Evolutionary conservation across 441 rosid species (phyloP).

Genomic region (Pelargonium myrrhifolium): DNA sequence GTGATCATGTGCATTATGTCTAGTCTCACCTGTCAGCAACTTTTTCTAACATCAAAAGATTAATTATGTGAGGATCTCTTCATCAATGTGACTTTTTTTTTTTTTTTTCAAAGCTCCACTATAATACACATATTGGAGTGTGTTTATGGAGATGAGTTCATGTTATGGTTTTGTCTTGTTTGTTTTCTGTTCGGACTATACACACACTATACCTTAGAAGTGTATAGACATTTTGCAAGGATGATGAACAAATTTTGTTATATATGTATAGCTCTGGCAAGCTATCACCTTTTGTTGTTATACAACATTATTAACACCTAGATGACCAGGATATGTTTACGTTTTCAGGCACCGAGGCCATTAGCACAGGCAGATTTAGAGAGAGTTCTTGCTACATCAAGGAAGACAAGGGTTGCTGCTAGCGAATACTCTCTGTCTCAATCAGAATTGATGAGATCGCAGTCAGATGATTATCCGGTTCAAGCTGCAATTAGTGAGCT

Average conservation of each 20-base stretch:
- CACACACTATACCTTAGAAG: not conserved
- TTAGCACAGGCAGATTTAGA: slow-evolving; percentile 59
- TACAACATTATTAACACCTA: no score
- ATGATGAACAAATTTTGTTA: not conserved
- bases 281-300: no score
- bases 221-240: not conserved
- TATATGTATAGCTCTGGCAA: no score
- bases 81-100: no score
- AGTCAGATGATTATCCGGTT: slow-evolving; percentile 58
- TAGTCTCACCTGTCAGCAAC: no score
- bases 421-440: slow-evolving; percentile 51
- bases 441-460: slow-evolving; percentile 44
- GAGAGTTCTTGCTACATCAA: slow-evolving; percentile 54
- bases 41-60: no score
- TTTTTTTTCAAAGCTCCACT: no score
- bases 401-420: slow-evolving; percentile 69
- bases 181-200: not conserved
- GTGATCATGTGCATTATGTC: no score
- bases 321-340: no score
- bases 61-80: no score
- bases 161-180: not conserved
- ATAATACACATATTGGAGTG: no score
- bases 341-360: slow-evolving; percentile 58
- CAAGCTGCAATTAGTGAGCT: slow-evolving; percentile 76
- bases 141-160: not conserved